Percentiles rank a stretch among this genome's conserved stretches.
Evolutionary conservation across 495 filamentous ascomycete species (phyloP).

Genomic region (Evernia prunastri): DNA sequence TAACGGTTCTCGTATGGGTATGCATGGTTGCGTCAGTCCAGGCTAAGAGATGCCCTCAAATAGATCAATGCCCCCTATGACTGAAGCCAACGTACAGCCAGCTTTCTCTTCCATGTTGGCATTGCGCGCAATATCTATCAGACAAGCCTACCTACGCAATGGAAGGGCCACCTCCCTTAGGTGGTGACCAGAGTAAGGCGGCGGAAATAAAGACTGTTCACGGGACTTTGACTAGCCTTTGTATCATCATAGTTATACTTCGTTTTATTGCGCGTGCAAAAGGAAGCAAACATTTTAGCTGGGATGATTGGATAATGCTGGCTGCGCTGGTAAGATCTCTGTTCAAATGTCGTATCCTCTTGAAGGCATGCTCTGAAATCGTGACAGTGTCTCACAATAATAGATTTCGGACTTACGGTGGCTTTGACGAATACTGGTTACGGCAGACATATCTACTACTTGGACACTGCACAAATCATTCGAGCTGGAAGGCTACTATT

Average conservation of each 20-base stretch:
- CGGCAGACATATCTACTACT: constrained; percentile 3
- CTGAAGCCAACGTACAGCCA: too few relatives aligned
- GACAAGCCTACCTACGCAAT: neutral
- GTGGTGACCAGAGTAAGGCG: constrained; percentile 2
- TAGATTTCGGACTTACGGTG: neutral
- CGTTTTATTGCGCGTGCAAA: neutral
- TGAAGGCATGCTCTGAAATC: neutral
- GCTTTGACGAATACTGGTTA: neutral
- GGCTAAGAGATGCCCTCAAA: too few relatives aligned
- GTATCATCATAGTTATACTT: neutral
- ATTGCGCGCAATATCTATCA: too few relatives aligned
- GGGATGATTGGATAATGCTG: constrained; percentile 7
- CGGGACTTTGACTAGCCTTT: neutral
- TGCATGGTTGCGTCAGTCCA: too few relatives aligned
- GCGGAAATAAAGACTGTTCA: neutral
- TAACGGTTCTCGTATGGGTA: too few relatives aligned
- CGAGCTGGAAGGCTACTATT: neutral
- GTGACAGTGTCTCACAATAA: neutral
- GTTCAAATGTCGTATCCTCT: neutral
- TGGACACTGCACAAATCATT: neutral
- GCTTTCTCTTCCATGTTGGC: too few relatives aligned
- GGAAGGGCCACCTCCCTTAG: neutral
- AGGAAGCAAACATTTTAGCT: neutral
- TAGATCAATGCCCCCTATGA: too few relatives aligned
- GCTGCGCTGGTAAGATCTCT: constrained; percentile 3